Evolutionary conservation across 1,284 basidiomycete genomes (phyloP).

Genomic region (Trametes versicolor): DNA sequence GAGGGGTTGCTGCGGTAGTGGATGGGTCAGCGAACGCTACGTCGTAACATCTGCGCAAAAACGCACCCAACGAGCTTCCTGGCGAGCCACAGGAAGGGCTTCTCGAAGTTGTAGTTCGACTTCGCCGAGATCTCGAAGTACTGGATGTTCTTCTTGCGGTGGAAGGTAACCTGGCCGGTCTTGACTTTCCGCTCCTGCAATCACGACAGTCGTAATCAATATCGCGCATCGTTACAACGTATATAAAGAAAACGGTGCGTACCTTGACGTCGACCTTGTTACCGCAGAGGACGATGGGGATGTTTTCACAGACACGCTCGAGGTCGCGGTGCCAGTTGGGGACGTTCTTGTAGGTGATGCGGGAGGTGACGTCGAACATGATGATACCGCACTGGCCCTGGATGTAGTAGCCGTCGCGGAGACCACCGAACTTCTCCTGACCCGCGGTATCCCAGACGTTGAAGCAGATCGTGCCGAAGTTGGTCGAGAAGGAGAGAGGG

Average conservation of each 20-base stretch:
- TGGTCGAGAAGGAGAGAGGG: conserved; percentile 96
- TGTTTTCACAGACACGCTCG: conserved; percentile 99
- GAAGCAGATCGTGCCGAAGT: conserved; percentile 99
- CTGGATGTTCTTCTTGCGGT: conserved; percentile 99
- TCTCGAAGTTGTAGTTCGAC: conserved; percentile 99
- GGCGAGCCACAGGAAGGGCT: conserved; percentile 99
- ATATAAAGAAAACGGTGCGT: conserved; percentile 33
- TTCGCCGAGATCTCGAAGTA: conserved; percentile 99
- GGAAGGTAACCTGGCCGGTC: conserved; percentile 98
- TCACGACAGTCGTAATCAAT: not conserved
- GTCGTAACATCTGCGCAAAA: not conserved
- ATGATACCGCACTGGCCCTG: conserved; percentile 99
- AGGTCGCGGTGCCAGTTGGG: conserved; percentile 99
- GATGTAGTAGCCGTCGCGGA: conserved; percentile 98
- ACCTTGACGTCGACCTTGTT: conserved; percentile 99
- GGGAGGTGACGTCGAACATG: conserved; percentile 99
- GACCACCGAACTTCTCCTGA: conserved; percentile 99
- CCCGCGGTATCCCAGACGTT: conserved; percentile 99
- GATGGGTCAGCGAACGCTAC: conserved; percentile 3
- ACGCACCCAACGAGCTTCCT: conserved; percentile 96
- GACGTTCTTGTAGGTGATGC: conserved; percentile 99
- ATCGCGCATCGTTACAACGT: not conserved
- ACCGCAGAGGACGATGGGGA: conserved; percentile 98
- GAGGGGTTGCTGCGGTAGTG: conserved; percentile 72
- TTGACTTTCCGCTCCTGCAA: conserved; percentile 98